Conservation (phyloP, 768 basidiomycete genomes). For the Cystoderma amianthinum region DNA sequence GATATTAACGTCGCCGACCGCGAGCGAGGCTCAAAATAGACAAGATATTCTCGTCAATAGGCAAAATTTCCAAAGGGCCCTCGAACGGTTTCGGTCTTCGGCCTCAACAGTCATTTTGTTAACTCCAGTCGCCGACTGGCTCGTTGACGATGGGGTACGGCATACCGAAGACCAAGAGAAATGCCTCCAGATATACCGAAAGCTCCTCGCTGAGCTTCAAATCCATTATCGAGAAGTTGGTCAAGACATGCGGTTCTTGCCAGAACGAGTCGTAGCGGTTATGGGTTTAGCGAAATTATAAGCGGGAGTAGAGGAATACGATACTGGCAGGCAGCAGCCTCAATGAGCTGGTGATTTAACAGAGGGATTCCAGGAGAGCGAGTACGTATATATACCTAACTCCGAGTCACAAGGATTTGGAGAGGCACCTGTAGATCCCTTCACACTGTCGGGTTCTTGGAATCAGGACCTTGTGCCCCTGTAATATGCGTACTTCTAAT, state of each 20-base stretch:
- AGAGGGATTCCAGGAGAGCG: too few relatives aligned
- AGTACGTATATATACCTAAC: too few relatives aligned
- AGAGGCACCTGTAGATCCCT: too few relatives aligned
- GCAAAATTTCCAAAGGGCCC: conserved; percentile 29
- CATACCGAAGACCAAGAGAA: conserved; percentile 40
- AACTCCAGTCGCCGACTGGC: conserved; percentile 50
- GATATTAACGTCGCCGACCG: conserved; percentile 32
- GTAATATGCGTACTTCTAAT: too few relatives aligned
- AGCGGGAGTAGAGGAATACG: too few relatives aligned
- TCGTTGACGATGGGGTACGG: conserved; percentile 58
- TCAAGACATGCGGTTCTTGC: conserved; percentile 30
- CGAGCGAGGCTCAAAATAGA: conserved; percentile 25
- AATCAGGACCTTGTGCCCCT: too few relatives aligned
- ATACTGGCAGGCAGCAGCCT: too few relatives aligned
- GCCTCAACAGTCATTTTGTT: conserved; percentile 51
- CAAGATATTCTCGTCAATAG: conserved; percentile 25
- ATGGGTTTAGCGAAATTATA: conserved; percentile 9
- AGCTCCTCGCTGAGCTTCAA: conserved; percentile 28
- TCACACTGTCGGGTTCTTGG: too few relatives aligned
- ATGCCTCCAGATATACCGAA: conserved; percentile 30
- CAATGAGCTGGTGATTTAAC: too few relatives aligned
- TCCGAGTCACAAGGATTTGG: too few relatives aligned
- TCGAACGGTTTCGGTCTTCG: conserved; percentile 37
- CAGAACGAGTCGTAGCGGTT: conserved; percentile 22
- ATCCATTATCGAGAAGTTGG: conserved; percentile 43